These are phyloP conservation scores for Lactarius hatsudake DNA, from an alignment of 768 basidiomycete genomes.

Conservation along the genomic window DNA sequence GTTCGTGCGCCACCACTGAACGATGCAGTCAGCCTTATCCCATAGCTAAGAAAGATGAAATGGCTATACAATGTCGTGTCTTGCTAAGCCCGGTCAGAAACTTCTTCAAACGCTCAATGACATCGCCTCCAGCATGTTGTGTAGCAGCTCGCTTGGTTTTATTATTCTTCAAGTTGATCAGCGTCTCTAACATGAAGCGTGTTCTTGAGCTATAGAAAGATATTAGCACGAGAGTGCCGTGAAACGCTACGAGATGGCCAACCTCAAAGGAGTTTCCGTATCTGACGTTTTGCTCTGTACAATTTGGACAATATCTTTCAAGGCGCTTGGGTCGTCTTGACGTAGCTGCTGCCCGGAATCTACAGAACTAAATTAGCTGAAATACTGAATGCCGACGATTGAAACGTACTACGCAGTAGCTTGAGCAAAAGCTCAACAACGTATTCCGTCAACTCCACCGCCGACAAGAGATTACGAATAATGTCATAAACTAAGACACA, in stretches of 20 bases:
- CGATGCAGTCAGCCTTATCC: constrained; percentile 6
- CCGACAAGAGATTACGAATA: constrained; percentile 68
- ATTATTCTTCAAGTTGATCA: constrained; percentile 91
- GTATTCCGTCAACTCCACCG: constrained; percentile 64
- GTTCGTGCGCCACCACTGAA: constrained; percentile 77
- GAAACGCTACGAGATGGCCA: constrained; percentile 10
- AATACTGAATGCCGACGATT: not conserved
- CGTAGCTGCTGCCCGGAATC: constrained; percentile 91
- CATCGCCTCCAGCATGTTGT: constrained; percentile 69
- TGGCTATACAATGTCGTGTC: constrained; percentile 61
- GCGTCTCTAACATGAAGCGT: constrained; percentile 92
- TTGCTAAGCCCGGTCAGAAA: constrained; percentile 74
- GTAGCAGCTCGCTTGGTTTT: constrained; percentile 63
- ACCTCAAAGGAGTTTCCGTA: constrained; percentile 54
- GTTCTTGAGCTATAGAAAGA: constrained; percentile 68
- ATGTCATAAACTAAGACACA: constrained; percentile 88
- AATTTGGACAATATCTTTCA: constrained; percentile 86
- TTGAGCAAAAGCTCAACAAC: constrained; percentile 86
- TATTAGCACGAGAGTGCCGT: not conserved
- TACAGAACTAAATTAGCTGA: constrained; percentile 33
- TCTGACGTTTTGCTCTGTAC: constrained; percentile 69
- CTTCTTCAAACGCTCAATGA: constrained; percentile 85
- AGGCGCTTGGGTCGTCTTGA: constrained; percentile 84
- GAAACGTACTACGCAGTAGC: constrained; percentile 66
- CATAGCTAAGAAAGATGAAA: not conserved